Base-by-base conservation (phyloP, 2,329 filamentous ascomycete genomes). In the Cladophialophora bantiana region DNA sequence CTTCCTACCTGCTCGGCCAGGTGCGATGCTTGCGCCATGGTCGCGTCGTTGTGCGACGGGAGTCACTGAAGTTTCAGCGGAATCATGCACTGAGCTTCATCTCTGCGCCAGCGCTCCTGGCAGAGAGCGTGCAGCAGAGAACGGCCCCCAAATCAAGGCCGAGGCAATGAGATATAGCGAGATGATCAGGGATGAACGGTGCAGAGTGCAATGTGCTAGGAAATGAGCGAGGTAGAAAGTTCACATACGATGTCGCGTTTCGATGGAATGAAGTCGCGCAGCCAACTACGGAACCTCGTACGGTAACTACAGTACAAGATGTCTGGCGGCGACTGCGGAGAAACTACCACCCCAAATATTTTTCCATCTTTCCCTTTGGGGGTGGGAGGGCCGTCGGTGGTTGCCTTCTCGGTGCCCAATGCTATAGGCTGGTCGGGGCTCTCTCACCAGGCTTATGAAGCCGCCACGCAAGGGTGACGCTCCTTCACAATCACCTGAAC, bases 1-100 rank as follows among this genome's bases (percentile, higher is more conserved):
- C 78, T 80, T 74, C 80, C 80, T 62, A 79, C 77, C 62, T 80
- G 67, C 12, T 67, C 62, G 38, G 64, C 40, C 26, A 69, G 67
- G n/a, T 61, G 61, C 55, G 68, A 31, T 10, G 63, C 35, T 31
- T 68, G 59, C 38, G 70, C 61, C 69, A 62, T 26, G 7, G 18
- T 9, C 20, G 15, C 18, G 26, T 12, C 9, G 5, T 50, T 4
- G 9, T 5, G 15, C 40, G 4, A 20, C 5, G 12, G 42, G n/a
- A 20, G 18, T 13, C 7, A 42, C 15, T 20, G 7, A 18, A 48
- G 42, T 48, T 13, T 48, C n/a, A 10, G 18, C 7, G 10, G 45
- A 31, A 50, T 50, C 20, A 50, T 26, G 18, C 20, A 15, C 26
- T 10, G 20, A 12, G 18, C 45, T 31, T 12, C 45, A 50, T 50